These are phyloP conservation scores for Malus hybrid DNA, from an alignment of 331 rosid species.

Conservation along the genomic window DNA sequence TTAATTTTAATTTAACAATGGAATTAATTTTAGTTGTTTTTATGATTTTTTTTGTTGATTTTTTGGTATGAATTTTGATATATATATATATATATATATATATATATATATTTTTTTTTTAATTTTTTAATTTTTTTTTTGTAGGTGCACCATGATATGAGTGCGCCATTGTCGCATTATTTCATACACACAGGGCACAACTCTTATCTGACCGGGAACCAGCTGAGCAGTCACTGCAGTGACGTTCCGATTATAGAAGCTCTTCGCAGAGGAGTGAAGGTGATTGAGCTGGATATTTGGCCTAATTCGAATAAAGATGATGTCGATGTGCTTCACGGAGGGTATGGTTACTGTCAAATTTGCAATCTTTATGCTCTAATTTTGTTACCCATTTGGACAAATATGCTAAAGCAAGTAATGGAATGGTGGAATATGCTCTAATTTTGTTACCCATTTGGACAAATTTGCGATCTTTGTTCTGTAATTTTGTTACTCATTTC, in stretches of 20 bases:
- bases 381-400: background rate
- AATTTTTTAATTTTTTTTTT: background rate
- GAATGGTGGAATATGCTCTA: background rate
- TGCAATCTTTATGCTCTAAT: background rate
- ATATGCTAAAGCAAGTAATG: background rate
- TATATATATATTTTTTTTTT: too few relatives aligned
- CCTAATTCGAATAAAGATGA: conserved; percentile 71
- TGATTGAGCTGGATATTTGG: conserved; percentile 92
- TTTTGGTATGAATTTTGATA: background rate
- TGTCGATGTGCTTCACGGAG: conserved; percentile 89
- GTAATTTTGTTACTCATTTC: background rate
- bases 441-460: background rate
- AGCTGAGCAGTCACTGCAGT: conserved; percentile 94
- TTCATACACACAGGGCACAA: conserved; percentile 86
- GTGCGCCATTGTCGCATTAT: conserved; percentile 75
- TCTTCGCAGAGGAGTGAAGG: conserved; percentile 77
- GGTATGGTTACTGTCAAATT: conserved; percentile 25
- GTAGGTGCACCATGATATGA: conserved; percentile 90
- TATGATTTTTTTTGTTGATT: too few relatives aligned
- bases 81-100: too few relatives aligned
- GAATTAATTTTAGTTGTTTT: background rate
- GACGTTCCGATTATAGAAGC: conserved; percentile 74
- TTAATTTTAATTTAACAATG: background rate
- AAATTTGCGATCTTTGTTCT: background rate
- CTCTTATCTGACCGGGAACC: conserved; percentile 92